Conservation (phyloP, 176 grass and related monocot species). For the Triticum dicoccoides region DNA sequence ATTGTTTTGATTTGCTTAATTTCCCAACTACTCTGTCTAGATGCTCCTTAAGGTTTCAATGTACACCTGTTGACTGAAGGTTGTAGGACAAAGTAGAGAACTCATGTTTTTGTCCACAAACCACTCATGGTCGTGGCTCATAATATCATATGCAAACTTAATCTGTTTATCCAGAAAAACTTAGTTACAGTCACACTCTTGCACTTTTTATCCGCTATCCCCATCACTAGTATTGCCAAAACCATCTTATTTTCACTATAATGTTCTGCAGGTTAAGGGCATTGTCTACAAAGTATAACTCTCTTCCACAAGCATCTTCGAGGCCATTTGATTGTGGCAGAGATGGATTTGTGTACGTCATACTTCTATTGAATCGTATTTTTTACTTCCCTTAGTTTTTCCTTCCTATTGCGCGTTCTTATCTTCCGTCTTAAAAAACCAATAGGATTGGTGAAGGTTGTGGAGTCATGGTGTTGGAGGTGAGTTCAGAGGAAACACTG, state of each 20-base stretch:
- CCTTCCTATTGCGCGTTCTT: neutral
- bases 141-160: constrained; percentile 1
- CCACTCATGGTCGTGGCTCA: neutral
- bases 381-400: neutral
- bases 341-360: constrained; percentile 96
- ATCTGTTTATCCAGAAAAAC: neutral
- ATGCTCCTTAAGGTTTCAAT: neutral
- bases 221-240: neutral
- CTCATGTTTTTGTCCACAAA: neutral
- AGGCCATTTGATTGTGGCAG: constrained; percentile 90
- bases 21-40: neutral
- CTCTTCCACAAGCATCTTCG: constrained; percentile 58
- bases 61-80: neutral
- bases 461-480: constrained; percentile 95
- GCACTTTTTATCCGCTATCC: neutral
- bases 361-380: neutral
- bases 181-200: neutral
- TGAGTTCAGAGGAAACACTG: constrained; percentile 37
- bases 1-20: constrained; percentile 9
- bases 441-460: constrained; percentile 93
- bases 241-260: constrained; percentile 4
- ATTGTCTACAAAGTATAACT: constrained; percentile 77
- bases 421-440: constrained; percentile 29
- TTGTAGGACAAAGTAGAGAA: constrained; percentile 7
- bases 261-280: constrained; percentile 66